Base-by-base conservation (phyloP, 1,139 yeast genomes). In the Trichomonascaceae sp. region DNA sequence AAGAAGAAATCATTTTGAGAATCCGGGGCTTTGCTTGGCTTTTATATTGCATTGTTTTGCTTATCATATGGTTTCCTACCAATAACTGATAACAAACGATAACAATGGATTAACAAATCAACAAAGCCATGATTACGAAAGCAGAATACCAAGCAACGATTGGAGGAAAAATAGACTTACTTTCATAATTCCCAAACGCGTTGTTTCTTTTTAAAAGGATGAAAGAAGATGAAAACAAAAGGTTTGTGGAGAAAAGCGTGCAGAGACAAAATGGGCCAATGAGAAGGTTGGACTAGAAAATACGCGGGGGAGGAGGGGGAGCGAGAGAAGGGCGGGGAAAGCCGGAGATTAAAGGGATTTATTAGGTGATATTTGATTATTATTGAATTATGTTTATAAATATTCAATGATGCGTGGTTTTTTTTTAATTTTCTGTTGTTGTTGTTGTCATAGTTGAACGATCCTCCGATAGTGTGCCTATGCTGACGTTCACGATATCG, bases 21-120 rank as follows among this genome's bases (percentile, higher is more conserved):
- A 22, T 22, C 24, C 3, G 24, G 8, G 7, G 18, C 13, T 12
- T n/a, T 9, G 41, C 15, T 20, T 44, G 27, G 47, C 27, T 44
- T 20, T 19, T 2, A 13, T 19, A 10, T 5, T 17, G 47, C 47
- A 3, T 43, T n/a, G 45, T 44, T 24, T 20, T n/a, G 20, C 50
- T n/a, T 47, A 32, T 32, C 43, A 10, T 8, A 22, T 49, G 52
- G 52, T 49, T 44, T 43, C 52, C 52, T 49, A 49, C 52, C 52
- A 22, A 30, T 27, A 27, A 7, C 32, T 7, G 32, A 27, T 27
- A 7, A 10, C 9, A 8, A 27, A 27, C n/a, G 32, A 27, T 27
- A 27, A 27, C 32, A 27, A 27, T 27, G 32, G 32, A 27, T 27
- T 27, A 27, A 27, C 32, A 27, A 8, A 8, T 27, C 32, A 27